Evolutionary conservation across 169 alveolate genomes (phyloP), one percentile per base, ranked within the genome.

Genomic region (Plasmodium chabaudi): DNA sequence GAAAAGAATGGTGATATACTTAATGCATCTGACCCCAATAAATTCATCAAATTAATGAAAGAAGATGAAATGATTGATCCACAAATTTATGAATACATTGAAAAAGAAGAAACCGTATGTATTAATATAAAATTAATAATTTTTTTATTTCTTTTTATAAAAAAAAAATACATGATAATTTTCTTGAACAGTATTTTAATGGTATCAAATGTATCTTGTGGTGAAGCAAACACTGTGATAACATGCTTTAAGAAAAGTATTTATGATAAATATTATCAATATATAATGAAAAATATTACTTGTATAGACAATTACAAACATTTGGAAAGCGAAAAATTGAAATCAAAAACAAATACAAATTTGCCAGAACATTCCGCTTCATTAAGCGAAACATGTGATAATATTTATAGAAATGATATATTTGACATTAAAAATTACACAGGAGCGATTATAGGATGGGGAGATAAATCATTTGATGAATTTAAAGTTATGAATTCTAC

Each of bases 401-500:
- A 47, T 44, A 63, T 75, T 25, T 75, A 75, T 63, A 75, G 88
- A 63, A 75, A 75, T 51, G 88, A 75, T 34, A 75, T 75, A 53
- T 75, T 63, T 75, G 88, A 75, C 67, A 65, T 64, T 46, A 75
- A 75, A 75, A 75, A 75, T 64, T 75, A 75, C 67, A 75, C 88
- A 15, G 65, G 77, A 13, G n/a, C 88, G 51, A 75, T 75, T 61
- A 75, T 75, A 63, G 65, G 65, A 61, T 75, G 88, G 88, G 88
- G 88, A 21, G 88, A 75, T 23, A 75, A 75, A 61, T 75, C 88
- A 63, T 75, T 75, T 75, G 88, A 75, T 75, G 88, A 75, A 61
- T 75, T 57, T 53, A 75, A 75, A 61, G 19, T 75, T n/a, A 75
- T 75, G 56, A 49, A 75, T 64, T 75, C 88, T 25, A 49, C 88